Base-by-base conservation (phyloP, 192 early-diverging fungal species). In the Rhizophlyctis rosea region DNA sequence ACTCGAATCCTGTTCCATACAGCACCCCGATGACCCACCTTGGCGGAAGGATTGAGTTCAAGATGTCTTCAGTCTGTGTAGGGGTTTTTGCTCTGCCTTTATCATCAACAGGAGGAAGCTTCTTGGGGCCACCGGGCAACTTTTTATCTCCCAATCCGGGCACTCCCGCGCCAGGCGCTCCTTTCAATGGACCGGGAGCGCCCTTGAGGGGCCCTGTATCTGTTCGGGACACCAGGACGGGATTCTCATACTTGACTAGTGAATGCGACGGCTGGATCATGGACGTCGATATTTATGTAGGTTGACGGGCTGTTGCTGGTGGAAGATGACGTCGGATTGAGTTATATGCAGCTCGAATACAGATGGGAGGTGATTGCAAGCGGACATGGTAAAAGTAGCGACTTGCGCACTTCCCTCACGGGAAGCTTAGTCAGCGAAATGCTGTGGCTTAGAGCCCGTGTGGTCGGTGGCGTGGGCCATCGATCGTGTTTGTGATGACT, bases 1-100 rank as follows among this genome's bases (percentile, higher is more conserved):
- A n/a, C n/a, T n/a, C n/a, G 39, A n/a, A n/a, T 9, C 39, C 39
- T n/a, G 18, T n/a, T n/a, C 39, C 9, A 47, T 47, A 47, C 39
- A 9, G 39, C 18, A 47, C 39, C 39, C 9, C 9, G n/a, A n/a
- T n/a, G 9, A 25, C 11, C 5, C 49, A 84, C 82, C 81, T 61
- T 28, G 83, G 83, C 16, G 83, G 83, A 27, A 85, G 54, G 47
- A 85, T 85, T 4, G 80, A 82, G 62, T 84, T 85, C 39, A 85
- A 54, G 56, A 85, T 81, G 54, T 85, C 83, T 47, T 85, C 83
- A 3, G 83, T 85, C 69, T 85, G 79, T 3, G 65, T 82, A 28
- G 83, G 82, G 0, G 83, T 82, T 57, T 83, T 85, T 18, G 74
- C 73, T 18, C 83, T 53, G 21, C 76, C 66, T 59, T 84, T 84